Percentiles rank a stretch among this genome's conserved stretches.
Evolutionary conservation across 2,329 filamentous ascomycete genomes (phyloP).

Genomic region (Verticillium nonalfalfae): DNA sequence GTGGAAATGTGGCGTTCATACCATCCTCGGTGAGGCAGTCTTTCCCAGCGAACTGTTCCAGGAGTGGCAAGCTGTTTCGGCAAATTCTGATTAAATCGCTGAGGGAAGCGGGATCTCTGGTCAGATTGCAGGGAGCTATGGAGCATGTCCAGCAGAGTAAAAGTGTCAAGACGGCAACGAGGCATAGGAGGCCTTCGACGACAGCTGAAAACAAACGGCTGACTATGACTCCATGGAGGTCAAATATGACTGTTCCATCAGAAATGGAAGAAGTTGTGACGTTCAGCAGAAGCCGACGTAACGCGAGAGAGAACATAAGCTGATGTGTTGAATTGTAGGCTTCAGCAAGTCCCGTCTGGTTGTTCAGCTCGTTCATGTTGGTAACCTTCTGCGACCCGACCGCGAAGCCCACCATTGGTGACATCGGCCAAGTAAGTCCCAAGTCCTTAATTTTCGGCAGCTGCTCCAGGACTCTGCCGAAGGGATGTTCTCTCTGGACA

Average conservation of each 20-base stretch:
- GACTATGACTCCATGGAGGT: conserved; percentile 21
- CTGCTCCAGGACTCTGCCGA: conserved; percentile 17
- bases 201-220: conserved; percentile 21
- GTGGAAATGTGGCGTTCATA: conserved; percentile 3
- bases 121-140: no score
- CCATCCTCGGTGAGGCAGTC: conserved; percentile 2
- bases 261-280: neutral
- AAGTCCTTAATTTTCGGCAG: conserved; percentile 9
- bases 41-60: conserved; percentile 5
- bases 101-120: neutral
- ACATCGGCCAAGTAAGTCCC: conserved; percentile 12
- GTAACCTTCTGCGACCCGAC: conserved; percentile 13
- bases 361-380: conserved; percentile 1
- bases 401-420: conserved; percentile 26
- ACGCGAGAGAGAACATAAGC: conserved; percentile 21
- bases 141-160: no score
- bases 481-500: conserved; percentile 16
- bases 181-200: conserved; percentile 19
- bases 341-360: neutral
- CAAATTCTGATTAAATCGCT: neutral
- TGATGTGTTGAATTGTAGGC: conserved; percentile 18
- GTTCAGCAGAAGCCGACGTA: conserved; percentile 1
- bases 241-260: conserved; percentile 7
- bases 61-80: conserved; percentile 1
- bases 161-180: no score